These are phyloP conservation scores for Paramyrothecium roridum DNA, from an alignment of 2,329 filamentous ascomycete species.

Conservation along the genomic window DNA sequence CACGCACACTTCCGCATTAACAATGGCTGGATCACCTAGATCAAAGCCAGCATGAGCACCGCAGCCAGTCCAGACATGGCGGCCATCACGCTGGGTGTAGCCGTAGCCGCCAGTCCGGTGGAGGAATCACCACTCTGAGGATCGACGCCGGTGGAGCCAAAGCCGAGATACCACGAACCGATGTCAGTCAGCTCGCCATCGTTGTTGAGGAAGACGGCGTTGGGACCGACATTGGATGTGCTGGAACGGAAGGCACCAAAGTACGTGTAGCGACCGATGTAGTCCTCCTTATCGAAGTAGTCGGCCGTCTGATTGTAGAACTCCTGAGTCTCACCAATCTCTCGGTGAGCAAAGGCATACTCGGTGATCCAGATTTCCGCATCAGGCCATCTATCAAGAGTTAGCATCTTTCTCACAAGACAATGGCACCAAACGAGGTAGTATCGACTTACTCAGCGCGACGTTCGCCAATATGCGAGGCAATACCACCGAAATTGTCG, in stretches of 20 bases:
- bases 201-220: slow-evolving; percentile 66
- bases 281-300: slow-evolving; percentile 58
- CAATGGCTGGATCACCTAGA: background rate
- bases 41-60: background rate
- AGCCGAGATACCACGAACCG: slow-evolving; percentile 73
- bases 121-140: slow-evolving; percentile 17
- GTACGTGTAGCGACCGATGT: slow-evolving; percentile 67
- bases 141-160: slow-evolving; percentile 41
- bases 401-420: background rate
- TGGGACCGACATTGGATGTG: slow-evolving; percentile 71
- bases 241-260: slow-evolving; percentile 72
- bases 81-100: background rate
- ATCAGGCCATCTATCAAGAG: slow-evolving; percentile 49
- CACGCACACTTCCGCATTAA: background rate
- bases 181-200: slow-evolving; percentile 71
- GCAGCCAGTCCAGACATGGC: background rate
- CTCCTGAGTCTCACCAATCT: slow-evolving; percentile 52
- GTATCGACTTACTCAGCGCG: slow-evolving; percentile 26
- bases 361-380: slow-evolving; percentile 75
- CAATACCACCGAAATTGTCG: slow-evolving; percentile 66
- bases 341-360: slow-evolving; percentile 60
- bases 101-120: background rate
- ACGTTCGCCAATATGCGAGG: slow-evolving; percentile 60
- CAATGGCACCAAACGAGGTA: background rate
- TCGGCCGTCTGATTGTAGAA: slow-evolving; percentile 67